A percentile compares a stretch with the other conserved stretches of the same genome.
These are phyloP conservation scores for Mortierella sp. DNA, from an alignment of 371 early-diverging fungal genomes.

Conservation along the genomic window DNA sequence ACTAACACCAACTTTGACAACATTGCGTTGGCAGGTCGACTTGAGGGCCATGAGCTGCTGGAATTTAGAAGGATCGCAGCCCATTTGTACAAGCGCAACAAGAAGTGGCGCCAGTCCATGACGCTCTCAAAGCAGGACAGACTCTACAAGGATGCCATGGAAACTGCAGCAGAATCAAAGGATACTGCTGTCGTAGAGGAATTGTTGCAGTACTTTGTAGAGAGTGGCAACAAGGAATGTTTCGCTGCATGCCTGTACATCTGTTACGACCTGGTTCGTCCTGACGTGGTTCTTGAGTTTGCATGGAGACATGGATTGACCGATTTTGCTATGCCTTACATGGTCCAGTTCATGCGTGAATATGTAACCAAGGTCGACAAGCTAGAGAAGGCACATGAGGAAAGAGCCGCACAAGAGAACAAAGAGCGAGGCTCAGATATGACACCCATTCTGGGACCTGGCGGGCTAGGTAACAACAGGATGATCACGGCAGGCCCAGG, in stretches of 20 bases:
- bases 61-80: constrained; percentile 98
- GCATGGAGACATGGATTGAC: constrained; percentile 90
- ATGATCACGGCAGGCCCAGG: constrained; percentile 58
- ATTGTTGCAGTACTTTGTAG: constrained; percentile 93
- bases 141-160: constrained; percentile 97
- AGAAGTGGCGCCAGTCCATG: constrained; percentile 96
- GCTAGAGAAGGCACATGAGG: constrained; percentile 52
- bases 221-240: constrained; percentile 88
- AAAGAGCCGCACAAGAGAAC: constrained; percentile 38
- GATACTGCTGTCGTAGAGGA: constrained; percentile 93
- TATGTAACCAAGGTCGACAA: constrained; percentile 74
- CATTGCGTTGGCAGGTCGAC: constrained; percentile 87
- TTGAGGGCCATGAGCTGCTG: constrained; percentile 95
- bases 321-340: constrained; percentile 97
- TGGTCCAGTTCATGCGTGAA: constrained; percentile 91
- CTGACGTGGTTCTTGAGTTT: constrained; percentile 95
- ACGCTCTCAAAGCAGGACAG: constrained; percentile 95
- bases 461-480: constrained; percentile 53
- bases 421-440: constrained; percentile 34
- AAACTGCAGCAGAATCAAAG: constrained; percentile 92
- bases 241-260: constrained; percentile 93
- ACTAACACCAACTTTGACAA: constrained; percentile 93
- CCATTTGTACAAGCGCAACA: constrained; percentile 93
- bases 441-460: constrained; percentile 52
- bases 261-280: constrained; percentile 94